Percentiles rank a stretch among this genome's conserved stretches.
phyloP scores from a whole-genome alignment of 1,284 basidiomycete species.

The Boletus putidus region DNA sequence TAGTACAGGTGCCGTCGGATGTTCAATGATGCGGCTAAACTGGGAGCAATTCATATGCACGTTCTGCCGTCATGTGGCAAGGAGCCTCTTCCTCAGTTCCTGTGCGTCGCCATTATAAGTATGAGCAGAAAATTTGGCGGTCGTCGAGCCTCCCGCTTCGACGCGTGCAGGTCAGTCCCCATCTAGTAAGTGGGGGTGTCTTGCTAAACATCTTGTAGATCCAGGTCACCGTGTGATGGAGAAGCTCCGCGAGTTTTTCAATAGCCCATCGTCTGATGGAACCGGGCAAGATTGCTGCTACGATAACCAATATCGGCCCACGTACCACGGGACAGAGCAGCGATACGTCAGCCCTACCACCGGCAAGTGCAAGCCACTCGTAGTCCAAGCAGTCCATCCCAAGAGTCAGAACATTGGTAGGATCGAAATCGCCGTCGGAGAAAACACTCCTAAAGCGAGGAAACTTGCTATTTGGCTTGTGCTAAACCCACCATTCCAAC shows the following conservation, averaged over 20 bases:
- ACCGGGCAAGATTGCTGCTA: constrained; percentile 13
- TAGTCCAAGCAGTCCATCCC: constrained; percentile 29
- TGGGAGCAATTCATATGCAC: background rate
- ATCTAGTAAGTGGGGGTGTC: background rate
- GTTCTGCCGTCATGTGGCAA: background rate
- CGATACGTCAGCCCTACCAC: constrained; percentile 29
- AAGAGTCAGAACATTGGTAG: background rate
- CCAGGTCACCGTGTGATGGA: background rate
- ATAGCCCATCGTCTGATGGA: background rate
- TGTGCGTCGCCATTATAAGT: constrained; percentile 14
- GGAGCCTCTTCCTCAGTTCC: background rate
- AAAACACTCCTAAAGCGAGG: background rate
- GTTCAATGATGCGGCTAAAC: no score
- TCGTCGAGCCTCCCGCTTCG: background rate
- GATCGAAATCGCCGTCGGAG: constrained; percentile 5
- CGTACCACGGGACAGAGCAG: constrained; percentile 18
- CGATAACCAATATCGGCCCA: constrained; percentile 25
- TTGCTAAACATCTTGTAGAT: background rate
- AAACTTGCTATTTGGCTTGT: constrained; percentile 28
- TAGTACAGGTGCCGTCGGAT: no score
- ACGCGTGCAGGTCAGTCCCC: constrained; percentile 16
- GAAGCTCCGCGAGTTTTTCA: background rate
- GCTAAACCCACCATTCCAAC: background rate
- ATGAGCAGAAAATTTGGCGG: background rate
- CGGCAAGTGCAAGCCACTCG: constrained; percentile 28